Conservation (phyloP, 768 basidiomycete species). For the Guyanaporus albipodus region DNA sequence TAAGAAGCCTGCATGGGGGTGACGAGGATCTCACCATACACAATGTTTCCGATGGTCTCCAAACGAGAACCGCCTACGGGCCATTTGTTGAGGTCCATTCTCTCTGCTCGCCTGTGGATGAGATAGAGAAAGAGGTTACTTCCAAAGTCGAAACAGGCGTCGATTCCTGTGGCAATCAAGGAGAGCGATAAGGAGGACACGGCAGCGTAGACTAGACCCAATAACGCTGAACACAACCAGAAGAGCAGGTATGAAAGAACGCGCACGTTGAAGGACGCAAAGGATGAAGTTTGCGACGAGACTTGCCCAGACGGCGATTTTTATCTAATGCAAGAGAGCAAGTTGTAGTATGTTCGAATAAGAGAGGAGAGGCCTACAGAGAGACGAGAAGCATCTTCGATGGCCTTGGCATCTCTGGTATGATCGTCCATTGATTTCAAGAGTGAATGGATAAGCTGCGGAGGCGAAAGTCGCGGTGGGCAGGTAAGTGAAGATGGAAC, state of each 20-base stretch:
- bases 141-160: conserved; percentile 80
- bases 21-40: conserved; percentile 55
- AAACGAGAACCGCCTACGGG: conserved; percentile 88
- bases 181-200: conserved; percentile 80
- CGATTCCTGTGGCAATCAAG: conserved; percentile 85
- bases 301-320: conserved; percentile 83
- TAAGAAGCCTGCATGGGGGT: not conserved
- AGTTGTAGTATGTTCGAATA: not conserved
- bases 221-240: no score
- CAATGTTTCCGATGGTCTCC: conserved; percentile 85
- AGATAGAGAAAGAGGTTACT: conserved; percentile 80
- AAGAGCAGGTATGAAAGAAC: not conserved
- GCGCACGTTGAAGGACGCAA: conserved; percentile 64
- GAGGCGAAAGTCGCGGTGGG: not conserved
- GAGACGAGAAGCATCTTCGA: conserved; percentile 62
- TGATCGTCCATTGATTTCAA: conserved; percentile 90
- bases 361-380: conserved; percentile 43
- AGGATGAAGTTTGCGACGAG: conserved; percentile 73
- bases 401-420: conserved; percentile 72
- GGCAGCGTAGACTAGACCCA: conserved; percentile 95
- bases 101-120: conserved; percentile 69
- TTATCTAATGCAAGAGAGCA: conserved; percentile 53
- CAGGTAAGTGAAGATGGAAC: not conserved
- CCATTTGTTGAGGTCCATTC: conserved; percentile 81
- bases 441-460: conserved; percentile 77